Evolutionary conservation across 345 rosid genomes (phyloP), one percentile per base, ranked within the genome.

Genomic region (Moricandia moricandioides): DNA sequence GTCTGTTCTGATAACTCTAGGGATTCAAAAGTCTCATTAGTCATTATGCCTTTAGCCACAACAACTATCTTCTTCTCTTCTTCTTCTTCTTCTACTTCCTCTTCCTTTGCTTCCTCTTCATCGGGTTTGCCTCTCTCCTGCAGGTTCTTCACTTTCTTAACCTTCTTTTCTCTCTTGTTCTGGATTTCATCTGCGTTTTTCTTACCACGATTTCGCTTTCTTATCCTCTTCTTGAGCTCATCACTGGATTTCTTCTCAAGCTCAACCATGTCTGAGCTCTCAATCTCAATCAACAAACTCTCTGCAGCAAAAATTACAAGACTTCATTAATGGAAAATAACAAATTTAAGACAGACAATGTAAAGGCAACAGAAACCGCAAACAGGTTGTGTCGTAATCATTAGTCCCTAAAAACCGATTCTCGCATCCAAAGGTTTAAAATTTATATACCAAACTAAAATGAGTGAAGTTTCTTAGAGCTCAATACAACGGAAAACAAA

Each of bases 21-120:
- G 0, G 92, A 84, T 7, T 86, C 97, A 69, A 96, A 92, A 6
- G 97, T 86, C 18, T 80, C 87, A 5, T 83, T 74, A 47, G 91
- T 96, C 97, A 92, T 89, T 30, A 95, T 95, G 51, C 98, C 97
- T 61, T 93, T 62, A 4, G 84, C 83, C 1, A 65, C 77, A 52
- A 79, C 69, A 64, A 72, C 64, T 12, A 65, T 51, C 52, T 45
- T 52, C 73, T 73, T 67, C 27, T 77, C 82, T 31, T 75, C 78
- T 5, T 61, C 51, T 40, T 27, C 73, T 75, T 69, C 56, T 49
- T 47, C 30, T 77, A 57, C 29, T 18, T 52, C 26, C 71, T 56
- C 73, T 12, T 59, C 81, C 4, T 62, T 72, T 16, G 56, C 76
- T 39, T 67, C 69, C 33, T 63, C 74, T 60, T 62, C 79, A 37